phyloP scores from a whole-genome alignment of 140 eudicot species.

The Oenanthe javanica region DNA sequence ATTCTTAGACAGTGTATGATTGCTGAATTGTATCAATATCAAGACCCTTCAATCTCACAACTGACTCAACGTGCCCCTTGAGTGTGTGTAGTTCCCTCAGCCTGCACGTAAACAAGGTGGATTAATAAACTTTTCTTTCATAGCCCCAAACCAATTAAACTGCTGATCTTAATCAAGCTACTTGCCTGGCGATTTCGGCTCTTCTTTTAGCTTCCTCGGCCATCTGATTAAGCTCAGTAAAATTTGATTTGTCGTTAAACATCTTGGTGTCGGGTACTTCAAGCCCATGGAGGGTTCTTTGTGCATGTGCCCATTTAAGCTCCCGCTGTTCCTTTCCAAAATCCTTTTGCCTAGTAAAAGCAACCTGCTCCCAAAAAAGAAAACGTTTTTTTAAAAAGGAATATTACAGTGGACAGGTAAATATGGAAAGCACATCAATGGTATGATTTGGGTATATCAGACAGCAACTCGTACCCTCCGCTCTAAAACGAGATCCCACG shows the following conservation, averaged over 20 bases:
- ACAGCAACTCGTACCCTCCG: constrained; percentile 53
- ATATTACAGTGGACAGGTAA: not conserved
- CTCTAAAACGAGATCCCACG: constrained; percentile 98
- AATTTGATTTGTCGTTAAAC: constrained; percentile 60
- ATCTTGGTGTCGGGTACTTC: constrained; percentile 92
- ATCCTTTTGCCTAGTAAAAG: constrained; percentile 95
- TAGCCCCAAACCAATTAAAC: not conserved
- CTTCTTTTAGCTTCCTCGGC: constrained; percentile 98
- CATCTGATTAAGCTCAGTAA: constrained; percentile 93
- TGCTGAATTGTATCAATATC: constrained; percentile 62
- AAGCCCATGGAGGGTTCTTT: constrained; percentile 96
- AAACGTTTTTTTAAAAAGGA: not conserved
- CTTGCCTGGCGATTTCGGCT: constrained; percentile 99
- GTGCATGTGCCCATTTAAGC: constrained; percentile 98
- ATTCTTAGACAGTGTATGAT: constrained; percentile 48
- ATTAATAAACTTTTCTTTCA: not conserved
- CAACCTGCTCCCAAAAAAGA: constrained; percentile 37
- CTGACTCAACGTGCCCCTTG: constrained; percentile 62
- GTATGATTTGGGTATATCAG: not conserved
- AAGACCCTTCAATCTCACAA: constrained; percentile 64
- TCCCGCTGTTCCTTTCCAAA: constrained; percentile 98
- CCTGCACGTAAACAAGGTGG: constrained; percentile 19
- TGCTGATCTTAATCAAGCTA: not conserved
- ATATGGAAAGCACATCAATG: not conserved
- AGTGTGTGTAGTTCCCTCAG: constrained; percentile 48